phyloP scores from a whole-genome alignment of 2,329 filamentous ascomycete species.

The Xylariaceae sp. region DNA sequence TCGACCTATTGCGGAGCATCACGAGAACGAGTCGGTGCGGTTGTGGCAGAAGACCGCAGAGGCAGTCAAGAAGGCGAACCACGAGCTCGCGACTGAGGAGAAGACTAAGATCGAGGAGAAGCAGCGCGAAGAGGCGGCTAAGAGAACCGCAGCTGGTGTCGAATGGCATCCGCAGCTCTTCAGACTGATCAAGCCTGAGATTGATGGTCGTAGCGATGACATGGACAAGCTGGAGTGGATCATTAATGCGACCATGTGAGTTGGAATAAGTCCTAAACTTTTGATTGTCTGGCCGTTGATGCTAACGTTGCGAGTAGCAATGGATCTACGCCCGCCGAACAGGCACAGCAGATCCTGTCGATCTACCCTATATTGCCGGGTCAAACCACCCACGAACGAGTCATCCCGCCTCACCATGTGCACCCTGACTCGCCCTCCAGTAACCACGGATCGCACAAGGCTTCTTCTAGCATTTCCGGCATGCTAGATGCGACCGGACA shows the following conservation, averaged over 20 bases:
- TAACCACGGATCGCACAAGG: constrained; percentile 26
- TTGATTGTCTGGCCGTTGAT: neutral
- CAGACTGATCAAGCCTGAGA: constrained; percentile 64
- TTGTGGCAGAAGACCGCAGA: constrained; percentile 78
- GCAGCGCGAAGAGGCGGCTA: constrained; percentile 82
- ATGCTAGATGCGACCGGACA: constrained; percentile 46
- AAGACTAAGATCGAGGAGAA: constrained; percentile 95
- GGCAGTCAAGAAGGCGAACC: constrained; percentile 79
- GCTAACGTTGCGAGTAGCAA: constrained; percentile 38
- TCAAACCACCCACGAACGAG: constrained; percentile 55
- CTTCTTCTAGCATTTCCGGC: constrained; percentile 36
- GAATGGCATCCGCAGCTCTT: constrained; percentile 91
- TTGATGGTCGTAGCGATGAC: constrained; percentile 67
- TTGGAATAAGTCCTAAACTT: neutral
- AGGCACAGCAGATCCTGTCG: constrained; percentile 75
- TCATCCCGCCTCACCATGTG: constrained; percentile 49
- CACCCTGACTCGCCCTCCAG: constrained; percentile 13
- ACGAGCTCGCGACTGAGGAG: constrained; percentile 84
- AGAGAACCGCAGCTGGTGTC: constrained; percentile 67
- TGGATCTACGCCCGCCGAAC: constrained; percentile 58
- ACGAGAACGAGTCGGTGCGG: constrained; percentile 81
- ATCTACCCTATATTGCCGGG: constrained; percentile 82
- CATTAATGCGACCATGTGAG: constrained; percentile 77
- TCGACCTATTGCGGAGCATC: constrained; percentile 79
- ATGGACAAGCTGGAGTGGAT: constrained; percentile 94